Base-by-base conservation (phyloP, 2,329 filamentous ascomycete species). In the Rhinocladiella mackenziei region DNA sequence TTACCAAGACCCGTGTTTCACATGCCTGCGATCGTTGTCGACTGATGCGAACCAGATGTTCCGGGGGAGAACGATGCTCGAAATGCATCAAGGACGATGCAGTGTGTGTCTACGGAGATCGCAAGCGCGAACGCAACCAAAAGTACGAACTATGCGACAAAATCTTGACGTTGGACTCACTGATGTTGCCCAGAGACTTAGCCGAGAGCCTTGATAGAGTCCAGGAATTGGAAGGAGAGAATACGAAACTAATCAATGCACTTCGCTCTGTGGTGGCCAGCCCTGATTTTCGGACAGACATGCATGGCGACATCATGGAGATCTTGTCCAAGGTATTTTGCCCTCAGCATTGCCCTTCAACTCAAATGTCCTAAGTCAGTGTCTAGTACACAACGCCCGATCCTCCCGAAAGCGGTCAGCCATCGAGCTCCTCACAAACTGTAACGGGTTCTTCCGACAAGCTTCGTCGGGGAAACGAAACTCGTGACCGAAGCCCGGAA, bases 21-120 rank as follows among this genome's bases (percentile, higher is more conserved):
- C 53, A 55, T 43, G 53, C 53, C 18, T 55, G 53, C 28, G 48
- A 55, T 29, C 41, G 53, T 4, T 55, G 53, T 32, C 33, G 53
- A 15, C 11, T 43, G 14, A 45, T 54, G 50, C 48, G 48, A 14
- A 50, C 53, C 17, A 55, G 54, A 30, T 55, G 53, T 31, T 49
- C 53, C 9, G 51, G 51, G 5, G 53, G 51, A 9, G 40, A 43
- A 1, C 48, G 45, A 11, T 55, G 53, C 39, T 20, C 31, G n/a
- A 55, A 55, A 43, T 55, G 53, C 30, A 36, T 34, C 40, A 53
- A 51, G 30, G 53, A 55, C 32, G 32, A 49, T 19, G 48, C 51
- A 3, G 7, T 7, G 13, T 55, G 53, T 28, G 20, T 28, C 5
- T 55, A 54, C 22, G 47, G 53, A 8, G 53, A 55, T 30, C 50